These are phyloP conservation scores for Euphorbia celastroides DNA, from an alignment of 441 rosid genomes.

Conservation along the genomic window DNA sequence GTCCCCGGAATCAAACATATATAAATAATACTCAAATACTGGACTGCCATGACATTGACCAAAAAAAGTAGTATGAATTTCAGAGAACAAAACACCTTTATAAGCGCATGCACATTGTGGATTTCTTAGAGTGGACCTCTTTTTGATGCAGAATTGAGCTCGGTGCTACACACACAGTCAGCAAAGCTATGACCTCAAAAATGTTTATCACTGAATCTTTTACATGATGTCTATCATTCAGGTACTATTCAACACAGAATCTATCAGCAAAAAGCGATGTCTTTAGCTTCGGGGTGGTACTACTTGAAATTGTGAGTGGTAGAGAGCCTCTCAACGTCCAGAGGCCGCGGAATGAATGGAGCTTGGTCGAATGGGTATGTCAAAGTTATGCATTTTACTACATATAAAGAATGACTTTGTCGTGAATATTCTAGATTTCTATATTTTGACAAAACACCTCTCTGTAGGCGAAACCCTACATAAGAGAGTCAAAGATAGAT, in stretches of 20 bases:
- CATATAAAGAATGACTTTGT: neutral
- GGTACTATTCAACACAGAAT: slow-evolving; percentile 71
- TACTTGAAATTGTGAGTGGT: slow-evolving; percentile 66
- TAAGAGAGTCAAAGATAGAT: slow-evolving; percentile 67
- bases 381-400: slow-evolving; percentile 9
- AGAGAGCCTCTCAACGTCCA: slow-evolving; percentile 70
- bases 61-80: too few relatives aligned
- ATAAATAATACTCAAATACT: too few relatives aligned
- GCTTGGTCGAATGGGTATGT: slow-evolving; percentile 80
- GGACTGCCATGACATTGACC: too few relatives aligned
- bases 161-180: neutral
- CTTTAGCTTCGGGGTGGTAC: slow-evolving; percentile 73
- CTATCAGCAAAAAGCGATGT: slow-evolving; percentile 74
- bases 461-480: slow-evolving; percentile 60
- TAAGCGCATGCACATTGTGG: neutral
- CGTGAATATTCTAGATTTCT: neutral
- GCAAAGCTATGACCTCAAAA: neutral
- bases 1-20: too few relatives aligned
- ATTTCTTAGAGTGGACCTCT: neutral
- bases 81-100: neutral
- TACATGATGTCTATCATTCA: slow-evolving; percentile 21
- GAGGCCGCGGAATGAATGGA: slow-evolving; percentile 69
- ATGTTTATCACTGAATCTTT: slow-evolving; percentile 1
- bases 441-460: neutral
- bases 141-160: neutral